Conservation (phyloP, 2,329 filamentous ascomycete genomes). For the Xylaria polymorpha region DNA sequence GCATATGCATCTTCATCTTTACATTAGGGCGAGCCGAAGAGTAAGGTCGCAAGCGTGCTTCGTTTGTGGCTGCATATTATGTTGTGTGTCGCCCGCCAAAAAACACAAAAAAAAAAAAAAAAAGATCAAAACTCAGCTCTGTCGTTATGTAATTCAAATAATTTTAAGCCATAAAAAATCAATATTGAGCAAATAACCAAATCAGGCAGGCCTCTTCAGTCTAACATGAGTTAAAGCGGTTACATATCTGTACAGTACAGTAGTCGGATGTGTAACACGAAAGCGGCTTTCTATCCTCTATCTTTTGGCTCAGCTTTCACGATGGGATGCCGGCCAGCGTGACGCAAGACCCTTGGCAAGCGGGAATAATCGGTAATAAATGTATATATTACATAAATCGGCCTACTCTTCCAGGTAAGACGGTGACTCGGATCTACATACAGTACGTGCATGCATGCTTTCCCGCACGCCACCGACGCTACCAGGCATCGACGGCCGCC, state of each 20-base stretch:
- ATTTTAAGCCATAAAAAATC: background rate
- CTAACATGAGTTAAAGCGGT: background rate
- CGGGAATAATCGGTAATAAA: slow-evolving; percentile 21
- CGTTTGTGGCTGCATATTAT: background rate
- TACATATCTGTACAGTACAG: background rate
- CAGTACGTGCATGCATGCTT: slow-evolving; percentile 11
- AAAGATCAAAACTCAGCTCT: background rate
- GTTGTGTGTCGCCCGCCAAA: background rate
- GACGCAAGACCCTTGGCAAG: background rate
- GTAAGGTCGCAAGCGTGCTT: background rate
- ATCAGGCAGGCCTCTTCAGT: background rate
- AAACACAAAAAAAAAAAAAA: no score
- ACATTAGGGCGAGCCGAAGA: background rate
- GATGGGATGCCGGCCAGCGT: background rate
- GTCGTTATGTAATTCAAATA: background rate
- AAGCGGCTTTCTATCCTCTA: no score
- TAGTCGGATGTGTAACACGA: background rate
- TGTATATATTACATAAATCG: background rate
- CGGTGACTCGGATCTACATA: slow-evolving; percentile 5
- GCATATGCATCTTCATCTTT: background rate
- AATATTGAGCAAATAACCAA: background rate
- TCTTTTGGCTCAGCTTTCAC: background rate
- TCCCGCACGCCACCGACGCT: slow-evolving; percentile 2
- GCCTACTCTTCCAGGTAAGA: background rate
- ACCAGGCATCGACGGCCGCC: background rate